A percentile compares a stretch with the other conserved stretches of the same genome.
phyloP scores from a whole-genome alignment of 768 basidiomycete genomes.

The Roridomyces roridus region DNA sequence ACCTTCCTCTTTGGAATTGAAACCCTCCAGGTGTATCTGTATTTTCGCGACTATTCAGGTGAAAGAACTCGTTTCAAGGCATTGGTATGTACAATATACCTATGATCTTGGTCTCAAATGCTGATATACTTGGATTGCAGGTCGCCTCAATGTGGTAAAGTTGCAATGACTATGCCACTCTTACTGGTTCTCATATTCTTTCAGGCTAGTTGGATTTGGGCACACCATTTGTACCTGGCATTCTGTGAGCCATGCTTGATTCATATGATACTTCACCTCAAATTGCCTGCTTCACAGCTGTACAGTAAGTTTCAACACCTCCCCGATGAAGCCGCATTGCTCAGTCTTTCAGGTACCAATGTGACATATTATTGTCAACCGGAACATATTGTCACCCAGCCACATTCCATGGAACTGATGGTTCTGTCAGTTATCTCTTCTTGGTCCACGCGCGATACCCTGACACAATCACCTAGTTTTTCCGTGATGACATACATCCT shows the following conservation, averaged over 20 bases:
- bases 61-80: not conserved
- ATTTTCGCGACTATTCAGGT: not conserved
- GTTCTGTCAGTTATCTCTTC: not conserved
- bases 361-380: conserved; percentile 7
- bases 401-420: not conserved
- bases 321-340: too few species aligned
- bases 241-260: not conserved
- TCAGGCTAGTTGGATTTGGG: conserved; percentile 3
- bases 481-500: too few species aligned
- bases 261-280: not conserved
- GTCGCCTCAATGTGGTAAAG: too few species aligned
- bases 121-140: too few species aligned
- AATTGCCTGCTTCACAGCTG: not conserved
- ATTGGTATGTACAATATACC: not conserved
- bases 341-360: too few species aligned
- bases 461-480: too few species aligned
- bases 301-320: too few species aligned
- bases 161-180: too few species aligned
- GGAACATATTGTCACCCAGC: not conserved
- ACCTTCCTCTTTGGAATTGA: not conserved
- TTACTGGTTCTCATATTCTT: too few species aligned
- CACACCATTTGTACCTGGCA: conserved; percentile 2
- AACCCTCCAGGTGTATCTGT: not conserved
- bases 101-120: too few species aligned
- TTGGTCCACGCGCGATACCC: too few species aligned